Conservation (phyloP, 2,329 filamentous ascomycete species). For the Neurospora sp. region DNA sequence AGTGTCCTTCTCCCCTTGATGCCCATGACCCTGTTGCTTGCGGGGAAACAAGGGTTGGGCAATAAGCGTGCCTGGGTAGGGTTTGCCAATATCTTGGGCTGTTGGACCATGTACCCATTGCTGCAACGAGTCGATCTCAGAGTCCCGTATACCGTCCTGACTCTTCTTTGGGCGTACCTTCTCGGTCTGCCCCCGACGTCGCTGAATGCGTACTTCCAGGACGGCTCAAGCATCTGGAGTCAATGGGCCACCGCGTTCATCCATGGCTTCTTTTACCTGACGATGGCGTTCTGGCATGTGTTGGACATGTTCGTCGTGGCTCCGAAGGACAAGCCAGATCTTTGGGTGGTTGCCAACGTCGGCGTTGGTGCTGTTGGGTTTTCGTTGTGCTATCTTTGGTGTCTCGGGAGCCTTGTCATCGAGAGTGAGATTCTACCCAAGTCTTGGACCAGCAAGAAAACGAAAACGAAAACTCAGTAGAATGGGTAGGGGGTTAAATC, state of each 20-base stretch:
- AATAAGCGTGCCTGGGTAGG: constrained; percentile 82
- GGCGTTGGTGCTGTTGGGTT: constrained; percentile 80
- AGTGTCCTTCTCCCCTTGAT: constrained; percentile 85
- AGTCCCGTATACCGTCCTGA: constrained; percentile 77
- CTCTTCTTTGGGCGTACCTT: constrained; percentile 82
- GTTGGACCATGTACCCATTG: constrained; percentile 90
- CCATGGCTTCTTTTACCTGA: constrained; percentile 65
- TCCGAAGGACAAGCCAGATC: constrained; percentile 71
- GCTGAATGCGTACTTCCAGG: constrained; percentile 55
- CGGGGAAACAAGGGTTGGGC: constrained; percentile 65
- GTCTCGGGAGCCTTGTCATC: constrained; percentile 55
- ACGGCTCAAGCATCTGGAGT: constrained; percentile 33
- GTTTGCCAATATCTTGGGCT: constrained; percentile 84
- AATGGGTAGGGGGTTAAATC: neutral
- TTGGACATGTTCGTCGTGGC: constrained; percentile 58
- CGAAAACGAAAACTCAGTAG: constrained; percentile 31
- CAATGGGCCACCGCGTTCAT: constrained; percentile 55
- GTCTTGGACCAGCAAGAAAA: constrained; percentile 19
- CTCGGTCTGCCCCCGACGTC: constrained; percentile 76
- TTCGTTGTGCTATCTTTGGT: constrained; percentile 83
- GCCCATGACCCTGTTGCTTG: constrained; percentile 83
- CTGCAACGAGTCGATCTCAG: constrained; percentile 74
- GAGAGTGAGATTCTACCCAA: constrained; percentile 44
- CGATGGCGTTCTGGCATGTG: constrained; percentile 75
- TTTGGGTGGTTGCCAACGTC: constrained; percentile 91